phyloP scores from a whole-genome alignment of 306 rosid genomes.

The Vigna hirtella region DNA sequence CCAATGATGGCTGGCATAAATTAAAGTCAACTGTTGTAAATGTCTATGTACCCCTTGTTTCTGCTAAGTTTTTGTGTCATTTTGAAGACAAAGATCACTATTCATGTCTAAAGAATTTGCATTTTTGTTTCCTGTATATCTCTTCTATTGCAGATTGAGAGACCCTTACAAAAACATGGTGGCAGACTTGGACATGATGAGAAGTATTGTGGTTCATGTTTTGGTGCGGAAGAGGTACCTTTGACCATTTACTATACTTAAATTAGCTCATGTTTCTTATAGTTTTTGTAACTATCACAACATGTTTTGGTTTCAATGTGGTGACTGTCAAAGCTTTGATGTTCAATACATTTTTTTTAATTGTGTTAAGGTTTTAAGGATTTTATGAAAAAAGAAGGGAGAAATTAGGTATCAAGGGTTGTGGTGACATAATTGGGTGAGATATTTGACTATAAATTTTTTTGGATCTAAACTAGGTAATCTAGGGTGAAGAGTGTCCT shows the following conservation, averaged over 20 bases:
- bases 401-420: conserved; percentile 1
- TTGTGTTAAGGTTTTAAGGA: not conserved
- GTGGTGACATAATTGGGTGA: conserved; percentile 14
- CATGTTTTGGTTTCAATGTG: conserved; percentile 20
- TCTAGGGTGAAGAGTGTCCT: too few relatives aligned
- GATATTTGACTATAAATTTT: not conserved
- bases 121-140: conserved; percentile 26
- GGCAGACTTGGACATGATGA: conserved; percentile 90
- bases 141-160: conserved; percentile 73
- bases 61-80: conserved; percentile 14
- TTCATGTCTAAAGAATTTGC: not conserved
- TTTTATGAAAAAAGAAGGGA: not conserved
- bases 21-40: not conserved
- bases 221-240: conserved; percentile 84
- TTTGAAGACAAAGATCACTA: conserved; percentile 9
- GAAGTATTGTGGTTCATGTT: conserved; percentile 93
- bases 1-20: conserved; percentile 17
- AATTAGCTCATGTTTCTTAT: conserved; percentile 38
- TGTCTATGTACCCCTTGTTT: conserved; percentile 18
- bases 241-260: conserved; percentile 43
- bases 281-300: conserved; percentile 24
- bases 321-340: not conserved
- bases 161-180: conserved; percentile 91
- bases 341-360: not conserved
- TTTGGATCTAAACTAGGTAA: conserved; percentile 2